phyloP scores from a whole-genome alignment of 208 protist species.

The Histomonas meleagridis region DNA sequence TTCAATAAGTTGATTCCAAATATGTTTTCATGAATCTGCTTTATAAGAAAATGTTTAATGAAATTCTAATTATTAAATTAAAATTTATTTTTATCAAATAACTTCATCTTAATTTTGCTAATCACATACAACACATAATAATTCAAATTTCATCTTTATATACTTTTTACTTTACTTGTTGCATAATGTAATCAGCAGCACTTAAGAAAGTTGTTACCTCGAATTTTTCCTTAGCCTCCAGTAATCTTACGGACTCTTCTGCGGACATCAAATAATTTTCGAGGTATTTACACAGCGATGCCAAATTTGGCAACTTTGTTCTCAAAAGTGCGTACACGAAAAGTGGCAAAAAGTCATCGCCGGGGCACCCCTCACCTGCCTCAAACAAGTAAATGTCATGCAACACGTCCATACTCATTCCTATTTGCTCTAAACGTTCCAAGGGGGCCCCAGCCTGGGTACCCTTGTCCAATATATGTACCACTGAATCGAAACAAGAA shows the following conservation, averaged over 20 bases:
- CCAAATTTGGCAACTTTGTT: neutral
- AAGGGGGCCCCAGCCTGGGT: neutral
- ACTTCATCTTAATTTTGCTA: no score
- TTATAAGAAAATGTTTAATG: no score
- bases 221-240: neutral
- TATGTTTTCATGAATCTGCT: no score
- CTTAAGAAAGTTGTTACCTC: neutral
- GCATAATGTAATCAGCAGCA: no score
- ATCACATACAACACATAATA: no score
- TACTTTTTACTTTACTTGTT: no score
- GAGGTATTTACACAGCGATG: neutral
- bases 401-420: neutral
- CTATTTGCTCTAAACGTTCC: neutral
- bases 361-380: neutral
- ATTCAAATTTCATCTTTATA: no score
- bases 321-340: neutral
- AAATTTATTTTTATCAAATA: no score
- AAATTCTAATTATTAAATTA: no score
- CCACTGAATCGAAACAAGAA: neutral
- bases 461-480: neutral
- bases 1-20: no score
- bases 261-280: neutral
- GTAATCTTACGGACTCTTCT: neutral
- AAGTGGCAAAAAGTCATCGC: neutral
- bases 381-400: neutral